Evolutionary conservation across 192 early-diverging fungal genomes (phyloP).

Genomic region (Piromyces sp.): DNA sequence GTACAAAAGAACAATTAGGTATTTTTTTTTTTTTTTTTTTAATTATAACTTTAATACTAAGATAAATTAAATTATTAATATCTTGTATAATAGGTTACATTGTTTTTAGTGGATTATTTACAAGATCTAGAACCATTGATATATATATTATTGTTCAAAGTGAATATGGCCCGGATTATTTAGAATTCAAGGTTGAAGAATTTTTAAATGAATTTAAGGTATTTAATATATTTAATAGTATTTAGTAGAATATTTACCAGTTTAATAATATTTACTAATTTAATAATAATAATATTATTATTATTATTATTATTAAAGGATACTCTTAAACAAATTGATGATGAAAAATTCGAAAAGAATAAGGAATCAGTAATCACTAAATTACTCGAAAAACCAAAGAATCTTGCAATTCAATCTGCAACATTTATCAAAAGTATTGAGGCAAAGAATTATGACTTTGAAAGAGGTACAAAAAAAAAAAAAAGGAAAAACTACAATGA

Average conservation of each 20-base stretch:
- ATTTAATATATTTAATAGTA: slow-evolving; percentile 21
- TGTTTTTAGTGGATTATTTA: slow-evolving; percentile 52
- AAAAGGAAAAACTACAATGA: too few relatives aligned
- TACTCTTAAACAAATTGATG: neutral
- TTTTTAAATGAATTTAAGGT: slow-evolving; percentile 47
- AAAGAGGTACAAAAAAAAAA: neutral
- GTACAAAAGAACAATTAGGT: slow-evolving; percentile 78
- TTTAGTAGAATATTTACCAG: too few relatives aligned
- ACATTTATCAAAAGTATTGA: neutral
- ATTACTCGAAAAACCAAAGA: neutral
- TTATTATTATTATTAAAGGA: too few relatives aligned
- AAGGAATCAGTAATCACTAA: neutral
- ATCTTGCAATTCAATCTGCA: neutral
- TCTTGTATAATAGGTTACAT: slow-evolving; percentile 34
- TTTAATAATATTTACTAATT: too few relatives aligned
- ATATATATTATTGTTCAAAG: slow-evolving; percentile 74
- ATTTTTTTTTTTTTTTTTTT: slow-evolving; percentile 8
- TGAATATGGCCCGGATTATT: slow-evolving; percentile 59
- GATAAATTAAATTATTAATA: too few relatives aligned
- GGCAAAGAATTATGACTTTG: neutral
- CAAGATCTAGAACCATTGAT: slow-evolving; percentile 56
- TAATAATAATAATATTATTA: too few relatives aligned
- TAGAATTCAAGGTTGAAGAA: slow-evolving; percentile 58
- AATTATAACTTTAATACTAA: neutral
- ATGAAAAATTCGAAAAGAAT: neutral